Evolutionary conservation across 805 yeast genomes (phyloP), one percentile per base, ranked within the genome.

Genomic region (Wickerhamiella spandovensis): DNA sequence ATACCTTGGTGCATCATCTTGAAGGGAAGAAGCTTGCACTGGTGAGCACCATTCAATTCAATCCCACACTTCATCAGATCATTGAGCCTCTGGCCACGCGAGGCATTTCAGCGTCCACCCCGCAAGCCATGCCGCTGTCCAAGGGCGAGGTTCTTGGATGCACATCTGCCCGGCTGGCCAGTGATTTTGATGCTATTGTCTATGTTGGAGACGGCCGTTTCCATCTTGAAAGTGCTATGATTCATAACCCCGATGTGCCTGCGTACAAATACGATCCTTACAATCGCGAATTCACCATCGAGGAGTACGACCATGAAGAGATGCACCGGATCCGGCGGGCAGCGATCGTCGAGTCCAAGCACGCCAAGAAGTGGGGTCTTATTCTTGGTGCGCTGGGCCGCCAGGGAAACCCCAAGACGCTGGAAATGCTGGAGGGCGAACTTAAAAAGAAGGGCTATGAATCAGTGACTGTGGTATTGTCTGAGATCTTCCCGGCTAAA

Each of bases 141-240:
- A 87, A 85, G 60, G 98, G 97, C 50, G 98, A 92, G 64, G 95
- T 92, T 0, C 70, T 92, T 15, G 98, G 98, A 0, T 92, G 98
- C 64, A 92, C 98, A 0, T 87, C 97, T 1, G 90, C 95, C 23
- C 70, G 84, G 53, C 67, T 92, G 42, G 38, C 56, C 0, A 71
- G 74, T 21, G 72, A 73, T 4, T 73, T 76, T 32, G 79, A 80
- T 58, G 94, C 89, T 0, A 86, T 89, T 82, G 75, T 92, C 2
- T 92, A 90, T 61, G 72, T 92, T 21, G 98, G 98, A 32, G 98
- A 92, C 66, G 98, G 98, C 13, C 70, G 98, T 47, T 92, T 92
- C 68, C 98, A 92, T 66, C 70, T 92, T 43, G 98, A 92, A 63
- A 79, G 90, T 48, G 87, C 97, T 5, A 90, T 92, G 97, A 92